Base-by-base conservation (phyloP, 2,329 filamentous ascomycete genomes). In the Fusarium sp. region DNA sequence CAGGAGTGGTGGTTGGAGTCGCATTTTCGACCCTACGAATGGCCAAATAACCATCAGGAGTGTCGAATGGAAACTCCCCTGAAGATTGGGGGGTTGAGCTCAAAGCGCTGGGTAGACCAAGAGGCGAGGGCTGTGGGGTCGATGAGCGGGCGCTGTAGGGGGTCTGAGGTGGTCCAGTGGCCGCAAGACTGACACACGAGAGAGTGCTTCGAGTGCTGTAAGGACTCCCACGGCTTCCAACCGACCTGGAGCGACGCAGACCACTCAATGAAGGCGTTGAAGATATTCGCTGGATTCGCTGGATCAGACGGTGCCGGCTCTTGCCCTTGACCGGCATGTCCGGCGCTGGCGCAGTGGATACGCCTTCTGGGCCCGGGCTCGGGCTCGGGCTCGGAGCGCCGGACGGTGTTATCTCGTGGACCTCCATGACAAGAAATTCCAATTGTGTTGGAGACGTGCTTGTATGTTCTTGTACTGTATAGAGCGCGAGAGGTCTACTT, bases 251-350 rank as follows among this genome's bases (percentile, higher is more conserved):
- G 67, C 92, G 89, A 63, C 90, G 88, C 61, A 91, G 82, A 66
- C 89, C 89, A 45, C 88, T 86, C 57, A 97, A 84, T 22, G 93
- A 93, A 2, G 93, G 91, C 12, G 92, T 94, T 1, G 94, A 97
- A 17, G 93, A 92, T 79, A 97, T 96, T 66, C 94, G 91, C 71
- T 96, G 92, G 55, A 97, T 87, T 38, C 91, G 90, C 72, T 91
- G 90, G 24, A 97, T 85, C 39, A 97, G 83, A 67, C 91, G 90
- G 77, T 91, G 90, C 52, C 93, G 90, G 60, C 90, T 89, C 80
- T 91, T 94, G 64, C 89, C 85, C 82, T 92, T 94, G 33, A 73
- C 51, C 54, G 79, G 74, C 61, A 77, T 67, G 38, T 81, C 80
- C 73, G 78, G 74, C 48, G 58, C 71, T 72, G 74, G 72, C 54